Evolutionary conservation across 345 rosid genomes (phyloP).

Genomic region (Tarenaya hassleriana): DNA sequence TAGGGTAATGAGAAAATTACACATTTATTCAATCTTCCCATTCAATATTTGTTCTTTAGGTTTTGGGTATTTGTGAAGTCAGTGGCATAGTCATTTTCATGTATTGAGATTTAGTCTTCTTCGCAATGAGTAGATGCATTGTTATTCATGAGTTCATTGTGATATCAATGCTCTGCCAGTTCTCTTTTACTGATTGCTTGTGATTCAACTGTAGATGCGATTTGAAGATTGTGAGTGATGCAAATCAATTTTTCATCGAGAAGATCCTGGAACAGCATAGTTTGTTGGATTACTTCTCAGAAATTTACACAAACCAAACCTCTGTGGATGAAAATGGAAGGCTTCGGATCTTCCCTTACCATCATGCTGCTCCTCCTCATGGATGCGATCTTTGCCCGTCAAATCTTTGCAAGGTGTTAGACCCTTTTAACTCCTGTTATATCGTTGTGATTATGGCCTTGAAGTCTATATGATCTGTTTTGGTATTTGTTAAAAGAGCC

Average conservation of each 20-base stretch:
- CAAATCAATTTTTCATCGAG: conserved; percentile 70
- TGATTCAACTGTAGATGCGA: conserved; percentile 50
- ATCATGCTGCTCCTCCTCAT: conserved; percentile 41
- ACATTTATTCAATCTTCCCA: not conserved
- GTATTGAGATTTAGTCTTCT: too few relatives aligned
- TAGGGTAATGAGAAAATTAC: conserved; percentile 40
- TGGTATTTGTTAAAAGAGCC: not conserved
- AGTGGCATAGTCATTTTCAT: too few relatives aligned
- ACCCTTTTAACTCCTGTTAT: not conserved
- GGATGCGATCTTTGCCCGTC: conserved; percentile 58
- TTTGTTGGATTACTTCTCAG: conserved; percentile 57
- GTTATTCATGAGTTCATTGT: not conserved
- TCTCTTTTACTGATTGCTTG: not conserved
- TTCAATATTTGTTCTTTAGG: too few relatives aligned
- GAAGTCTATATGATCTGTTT: conserved; percentile 1
- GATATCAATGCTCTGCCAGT: not conserved
- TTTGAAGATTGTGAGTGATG: conserved; percentile 73
- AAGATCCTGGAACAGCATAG: conserved; percentile 62
- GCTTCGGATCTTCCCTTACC: conserved; percentile 58
- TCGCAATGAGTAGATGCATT: not conserved
- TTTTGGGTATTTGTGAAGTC: too few relatives aligned
- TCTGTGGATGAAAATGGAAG: conserved; percentile 45
- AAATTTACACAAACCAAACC: conserved; percentile 51
- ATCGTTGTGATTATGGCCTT: conserved; percentile 4
- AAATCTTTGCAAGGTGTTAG: conserved; percentile 68